phyloP scores from a whole-genome alignment of 169 alveolate genomes.

The Cryptosporidium andersoni region DNA sequence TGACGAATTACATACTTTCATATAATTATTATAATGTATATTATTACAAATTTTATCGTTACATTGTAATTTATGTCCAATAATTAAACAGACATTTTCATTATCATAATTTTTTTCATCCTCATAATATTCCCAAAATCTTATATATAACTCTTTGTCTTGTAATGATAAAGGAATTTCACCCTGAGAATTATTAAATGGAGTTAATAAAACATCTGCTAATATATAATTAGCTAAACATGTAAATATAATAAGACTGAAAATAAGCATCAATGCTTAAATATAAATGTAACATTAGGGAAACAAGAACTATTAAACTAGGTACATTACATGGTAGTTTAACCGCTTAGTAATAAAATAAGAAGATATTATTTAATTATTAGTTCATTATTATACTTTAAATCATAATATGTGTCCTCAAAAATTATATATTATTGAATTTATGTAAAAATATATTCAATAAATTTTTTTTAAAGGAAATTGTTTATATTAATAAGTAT shows the following conservation, averaged over 20 bases:
- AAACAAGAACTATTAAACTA: background rate
- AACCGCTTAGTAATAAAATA: background rate
- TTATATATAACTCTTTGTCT: background rate
- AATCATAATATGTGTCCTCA: no score
- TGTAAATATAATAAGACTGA: no score
- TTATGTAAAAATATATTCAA: background rate
- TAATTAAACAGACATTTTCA: slow-evolving; percentile 8
- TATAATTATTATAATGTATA: background rate
- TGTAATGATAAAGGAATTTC: slow-evolving; percentile 38
- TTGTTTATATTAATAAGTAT: background rate
- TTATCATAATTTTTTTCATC: background rate
- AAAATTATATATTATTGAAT: no score
- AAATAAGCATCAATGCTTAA: no score
- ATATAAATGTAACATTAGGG: background rate
- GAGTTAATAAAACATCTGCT: background rate
- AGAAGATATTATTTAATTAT: background rate
- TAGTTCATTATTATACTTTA: no score
- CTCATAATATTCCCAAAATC: slow-evolving; percentile 41
- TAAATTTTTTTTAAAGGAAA: background rate
- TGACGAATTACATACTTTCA: background rate
- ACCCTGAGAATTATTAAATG: slow-evolving; percentile 31
- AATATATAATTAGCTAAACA: no score
- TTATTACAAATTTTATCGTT: slow-evolving; percentile 1
- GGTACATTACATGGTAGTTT: background rate
- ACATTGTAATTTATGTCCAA: slow-evolving; percentile 26